Base-by-base conservation (phyloP, 164 flowering plant genomes). In the Santalum album region DNA sequence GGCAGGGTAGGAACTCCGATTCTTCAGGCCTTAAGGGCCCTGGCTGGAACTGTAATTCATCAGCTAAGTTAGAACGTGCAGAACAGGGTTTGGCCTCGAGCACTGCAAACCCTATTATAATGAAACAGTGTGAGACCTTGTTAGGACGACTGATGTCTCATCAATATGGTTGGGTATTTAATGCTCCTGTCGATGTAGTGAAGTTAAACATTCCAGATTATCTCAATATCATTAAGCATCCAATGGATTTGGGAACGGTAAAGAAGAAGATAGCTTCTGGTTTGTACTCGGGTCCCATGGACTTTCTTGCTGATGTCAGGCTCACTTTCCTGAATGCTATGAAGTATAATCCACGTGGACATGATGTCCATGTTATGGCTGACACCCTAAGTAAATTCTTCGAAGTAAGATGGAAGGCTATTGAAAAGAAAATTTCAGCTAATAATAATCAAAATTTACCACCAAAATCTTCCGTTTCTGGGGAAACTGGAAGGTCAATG, bases 241-340 rank as follows among this genome's bases (percentile, higher is more conserved):
- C 50, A n/a, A 46, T 46, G 50, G 50, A 46, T 46, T 19, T 46
- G 25, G 50, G 50, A 4, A 46, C 50, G 6, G 25, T 46, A 15
- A 46, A 46, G 1, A 20, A 12, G 22, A 46, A 46, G 50, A 7
- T 46, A 6, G 50, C 16, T n/a, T 19, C 22, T 10, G 50, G 50
- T 12, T 11, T 10, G 4, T 46, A 4, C 1, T 46, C 50, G 4
- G 4, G 22, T 23, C 85, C 89, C 0, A 23, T 61, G 58, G 87
- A 25, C 16, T 88, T 83, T 77, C 77, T 69, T 54, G 81, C 71
- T 3, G 96, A 88, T 73, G 89, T 88, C 49, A 76, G 88, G 60
- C 86, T 83, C 56, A 81, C 96, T 14, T 83, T 87, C 59, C 69
- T 81, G 3, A 88, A 88, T 78, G 85, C 94, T 21, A 68, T 74